phyloP scores from a whole-genome alignment of 257 asterid genomes.

The Solanum dulcamara region DNA sequence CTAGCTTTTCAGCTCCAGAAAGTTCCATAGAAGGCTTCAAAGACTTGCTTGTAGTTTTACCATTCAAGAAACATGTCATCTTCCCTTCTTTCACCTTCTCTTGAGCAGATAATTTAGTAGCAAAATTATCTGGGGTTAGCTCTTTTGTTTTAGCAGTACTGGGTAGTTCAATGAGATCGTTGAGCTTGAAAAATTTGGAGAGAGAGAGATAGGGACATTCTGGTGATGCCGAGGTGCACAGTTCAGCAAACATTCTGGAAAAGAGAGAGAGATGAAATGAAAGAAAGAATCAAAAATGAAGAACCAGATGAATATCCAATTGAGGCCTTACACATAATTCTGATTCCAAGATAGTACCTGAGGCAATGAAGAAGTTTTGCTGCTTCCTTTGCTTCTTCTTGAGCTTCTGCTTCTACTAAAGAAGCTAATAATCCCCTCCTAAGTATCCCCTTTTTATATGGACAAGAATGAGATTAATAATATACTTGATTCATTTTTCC shows the following conservation, averaged over 20 bases:
- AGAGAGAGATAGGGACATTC: conserved; percentile 43
- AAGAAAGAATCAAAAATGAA: not conserved
- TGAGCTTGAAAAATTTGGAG: conserved; percentile 58
- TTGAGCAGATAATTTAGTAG: conserved; percentile 15
- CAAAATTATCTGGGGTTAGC: conserved; percentile 17
- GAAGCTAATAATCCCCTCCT: conserved; percentile 63
- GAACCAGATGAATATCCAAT: not conserved
- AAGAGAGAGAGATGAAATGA: not conserved
- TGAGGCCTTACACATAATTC: not conserved
- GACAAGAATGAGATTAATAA: not conserved
- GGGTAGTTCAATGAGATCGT: conserved; percentile 53
- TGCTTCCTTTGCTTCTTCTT: conserved; percentile 62
- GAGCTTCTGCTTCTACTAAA: conserved; percentile 71
- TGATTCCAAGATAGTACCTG: conserved; percentile 24
- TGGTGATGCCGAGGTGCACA: conserved; percentile 61
- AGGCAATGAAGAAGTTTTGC: conserved; percentile 68
- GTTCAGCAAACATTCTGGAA: conserved; percentile 65
- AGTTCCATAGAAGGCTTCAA: conserved; percentile 19
- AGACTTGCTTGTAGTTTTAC: conserved; percentile 18
- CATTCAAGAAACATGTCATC: conserved; percentile 10
- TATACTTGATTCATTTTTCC: not conserved
- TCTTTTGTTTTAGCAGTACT: conserved; percentile 20
- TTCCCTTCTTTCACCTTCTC: conserved; percentile 33
- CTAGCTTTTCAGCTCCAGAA: conserved; percentile 34
- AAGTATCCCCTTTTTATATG: conserved; percentile 35